Conservation (phyloP, 345 rosid genomes). For the Populus ilicifolia region DNA sequence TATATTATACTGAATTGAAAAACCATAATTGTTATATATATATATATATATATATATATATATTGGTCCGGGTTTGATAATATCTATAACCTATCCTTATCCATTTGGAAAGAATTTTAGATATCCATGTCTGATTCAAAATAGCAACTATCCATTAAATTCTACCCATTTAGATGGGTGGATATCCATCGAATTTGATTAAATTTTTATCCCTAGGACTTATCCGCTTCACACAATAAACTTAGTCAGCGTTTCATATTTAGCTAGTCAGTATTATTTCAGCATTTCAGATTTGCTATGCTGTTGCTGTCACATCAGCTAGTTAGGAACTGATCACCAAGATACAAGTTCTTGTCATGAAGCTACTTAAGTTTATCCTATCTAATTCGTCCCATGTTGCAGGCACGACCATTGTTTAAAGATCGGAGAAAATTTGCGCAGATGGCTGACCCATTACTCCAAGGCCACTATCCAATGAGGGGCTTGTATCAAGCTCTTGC, state of each 20-base stretch:
- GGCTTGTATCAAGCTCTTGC: conserved; percentile 94
- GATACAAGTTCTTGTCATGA: background rate
- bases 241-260: background rate
- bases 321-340: background rate
- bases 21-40: too few relatives aligned
- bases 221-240: background rate
- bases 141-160: too few relatives aligned
- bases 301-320: background rate
- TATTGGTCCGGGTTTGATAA: too few relatives aligned
- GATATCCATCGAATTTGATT: too few relatives aligned
- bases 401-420: conserved; percentile 81
- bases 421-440: conserved; percentile 72
- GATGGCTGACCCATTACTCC: conserved; percentile 82
- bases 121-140: too few relatives aligned
- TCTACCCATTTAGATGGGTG: too few relatives aligned
- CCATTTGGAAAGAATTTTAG: too few relatives aligned
- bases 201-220: too few relatives aligned
- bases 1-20: too few relatives aligned
- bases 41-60: too few relatives aligned
- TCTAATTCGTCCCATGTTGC: conserved; percentile 23
- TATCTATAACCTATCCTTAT: too few relatives aligned
- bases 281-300: background rate
- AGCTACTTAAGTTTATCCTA: background rate
- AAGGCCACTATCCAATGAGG: conserved; percentile 72
- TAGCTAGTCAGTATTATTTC: background rate